A percentile compares a stretch with the other conserved stretches of the same genome.
These are phyloP conservation scores for Suhomyces sp. DNA, from an alignment of 805 yeast species.

Conservation along the genomic window DNA sequence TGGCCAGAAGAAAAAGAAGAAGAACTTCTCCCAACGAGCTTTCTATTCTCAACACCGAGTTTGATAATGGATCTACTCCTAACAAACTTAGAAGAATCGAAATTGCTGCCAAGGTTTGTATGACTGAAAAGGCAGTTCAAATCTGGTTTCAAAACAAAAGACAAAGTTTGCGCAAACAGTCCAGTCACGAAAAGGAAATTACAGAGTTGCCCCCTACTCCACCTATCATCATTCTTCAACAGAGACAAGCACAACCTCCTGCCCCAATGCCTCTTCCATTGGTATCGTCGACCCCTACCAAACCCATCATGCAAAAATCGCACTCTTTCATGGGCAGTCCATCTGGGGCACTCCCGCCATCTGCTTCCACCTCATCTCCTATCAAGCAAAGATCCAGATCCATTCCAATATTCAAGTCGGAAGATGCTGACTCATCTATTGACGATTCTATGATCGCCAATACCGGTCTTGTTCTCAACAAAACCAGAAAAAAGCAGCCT, in stretches of 20 bases:
- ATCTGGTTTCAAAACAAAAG: conserved; percentile 98
- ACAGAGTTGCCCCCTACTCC: conserved; percentile 46
- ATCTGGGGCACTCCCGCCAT: neutral
- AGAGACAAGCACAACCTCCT: conserved; percentile 23
- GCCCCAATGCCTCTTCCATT: conserved; percentile 34
- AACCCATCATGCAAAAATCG: conserved; percentile 11
- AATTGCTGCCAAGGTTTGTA: conserved; percentile 76
- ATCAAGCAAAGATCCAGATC: conserved; percentile 7
- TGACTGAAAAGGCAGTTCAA: conserved; percentile 98
- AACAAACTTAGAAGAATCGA: conserved; percentile 69
- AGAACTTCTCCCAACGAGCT: conserved; percentile 90
- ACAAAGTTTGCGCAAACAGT: conserved; percentile 66
- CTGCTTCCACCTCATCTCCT: conserved; percentile 4
- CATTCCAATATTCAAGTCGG: conserved; percentile 7
- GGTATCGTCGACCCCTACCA: conserved; percentile 15
- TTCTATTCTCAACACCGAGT: conserved; percentile 76
- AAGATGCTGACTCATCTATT: conserved; percentile 15
- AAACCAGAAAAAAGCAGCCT: conserved; percentile 38
- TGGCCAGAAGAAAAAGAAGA: conserved; percentile 92
- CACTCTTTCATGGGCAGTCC: conserved; percentile 12
- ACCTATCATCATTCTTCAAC: conserved; percentile 10
- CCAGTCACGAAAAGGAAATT: conserved; percentile 35
- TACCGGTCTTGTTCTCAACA: conserved; percentile 15
- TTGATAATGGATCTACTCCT: conserved; percentile 75
- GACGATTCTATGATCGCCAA: conserved; percentile 14